phyloP scores from a whole-genome alignment of 1,284 basidiomycete genomes.

The Porogramme epimiltina region DNA sequence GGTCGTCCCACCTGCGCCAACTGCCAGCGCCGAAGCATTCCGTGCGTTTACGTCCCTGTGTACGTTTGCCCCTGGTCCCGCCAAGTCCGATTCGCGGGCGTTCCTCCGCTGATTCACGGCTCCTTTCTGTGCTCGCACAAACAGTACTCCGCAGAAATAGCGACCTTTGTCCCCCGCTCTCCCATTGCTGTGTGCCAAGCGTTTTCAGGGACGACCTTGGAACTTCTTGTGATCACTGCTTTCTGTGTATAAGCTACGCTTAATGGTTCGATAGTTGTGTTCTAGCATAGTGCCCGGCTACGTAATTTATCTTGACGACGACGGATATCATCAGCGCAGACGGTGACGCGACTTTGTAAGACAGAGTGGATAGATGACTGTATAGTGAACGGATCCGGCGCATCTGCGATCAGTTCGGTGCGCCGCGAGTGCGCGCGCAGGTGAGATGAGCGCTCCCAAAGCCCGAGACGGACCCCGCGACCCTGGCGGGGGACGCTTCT shows the following conservation, averaged over 20 bases:
- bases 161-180: background rate
- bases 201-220: conserved; percentile 3
- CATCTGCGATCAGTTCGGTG: conserved; percentile 18
- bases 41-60: conserved; percentile 34
- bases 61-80: conserved; percentile 12
- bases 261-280: conserved; percentile 15
- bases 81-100: background rate
- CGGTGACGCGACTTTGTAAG: conserved; percentile 10
- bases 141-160: conserved; percentile 13
- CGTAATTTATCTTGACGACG: conserved; percentile 15
- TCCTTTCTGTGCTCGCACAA: too few species aligned
- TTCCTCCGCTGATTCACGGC: background rate
- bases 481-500: too few species aligned
- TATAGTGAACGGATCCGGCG: background rate
- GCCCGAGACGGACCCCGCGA: too few species aligned
- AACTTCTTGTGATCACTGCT: background rate
- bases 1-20: conserved; percentile 34
- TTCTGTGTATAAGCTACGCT: conserved; percentile 6
- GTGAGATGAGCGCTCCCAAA: too few species aligned
- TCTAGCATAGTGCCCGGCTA: conserved; percentile 12
- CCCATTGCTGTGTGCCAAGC: conserved; percentile 10
- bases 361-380: background rate
- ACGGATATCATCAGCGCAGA: background rate
- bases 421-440: conserved; percentile 2
- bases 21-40: conserved; percentile 32